These are phyloP conservation scores for Neonectria coccinea DNA, from an alignment of 2,329 filamentous ascomycete genomes.

Conservation along the genomic window DNA sequence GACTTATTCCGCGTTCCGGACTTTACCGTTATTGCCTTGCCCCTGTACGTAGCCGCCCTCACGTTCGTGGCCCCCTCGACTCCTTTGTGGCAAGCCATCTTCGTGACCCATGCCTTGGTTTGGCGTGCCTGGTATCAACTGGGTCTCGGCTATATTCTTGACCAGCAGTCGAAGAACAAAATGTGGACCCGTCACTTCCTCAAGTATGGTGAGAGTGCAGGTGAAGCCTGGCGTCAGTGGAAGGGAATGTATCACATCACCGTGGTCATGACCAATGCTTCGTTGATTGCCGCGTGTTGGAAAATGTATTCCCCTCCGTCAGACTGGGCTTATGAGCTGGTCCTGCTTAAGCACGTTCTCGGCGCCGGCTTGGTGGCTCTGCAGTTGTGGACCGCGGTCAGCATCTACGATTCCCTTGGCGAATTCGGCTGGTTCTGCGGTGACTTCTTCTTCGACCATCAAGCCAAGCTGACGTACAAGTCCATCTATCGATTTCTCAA, in stretches of 20 bases:
- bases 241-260: conserved; percentile 95
- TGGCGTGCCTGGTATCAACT: conserved; percentile 95
- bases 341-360: conserved; percentile 86
- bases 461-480: conserved; percentile 90
- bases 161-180: conserved; percentile 88
- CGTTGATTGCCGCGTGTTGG: conserved; percentile 91
- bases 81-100: conserved; percentile 78
- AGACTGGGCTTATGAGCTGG: conserved; percentile 89
- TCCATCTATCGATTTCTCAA: conserved; percentile 99
- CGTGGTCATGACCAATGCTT: conserved; percentile 88
- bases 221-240: conserved; percentile 98
- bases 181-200: conserved; percentile 97
- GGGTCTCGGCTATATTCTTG: conserved; percentile 86
- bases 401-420: conserved; percentile 93
- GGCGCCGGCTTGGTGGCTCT: conserved; percentile 84
- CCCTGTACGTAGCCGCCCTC: conserved; percentile 79
- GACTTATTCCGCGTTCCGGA: conserved; percentile 92
- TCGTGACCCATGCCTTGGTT: conserved; percentile 80
- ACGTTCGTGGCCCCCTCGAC: conserved; percentile 83
- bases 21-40: conserved; percentile 80
- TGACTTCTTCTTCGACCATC: conserved; percentile 96
- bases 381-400: conserved; percentile 92
- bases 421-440: conserved; percentile 99
- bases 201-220: conserved; percentile 91
- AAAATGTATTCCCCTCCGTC: conserved; percentile 93